A percentile compares a stretch with the other conserved stretches of the same genome.
Conservation (phyloP, 2,329 filamentous ascomycete genomes). For the Emergomyces orientalis region DNA sequence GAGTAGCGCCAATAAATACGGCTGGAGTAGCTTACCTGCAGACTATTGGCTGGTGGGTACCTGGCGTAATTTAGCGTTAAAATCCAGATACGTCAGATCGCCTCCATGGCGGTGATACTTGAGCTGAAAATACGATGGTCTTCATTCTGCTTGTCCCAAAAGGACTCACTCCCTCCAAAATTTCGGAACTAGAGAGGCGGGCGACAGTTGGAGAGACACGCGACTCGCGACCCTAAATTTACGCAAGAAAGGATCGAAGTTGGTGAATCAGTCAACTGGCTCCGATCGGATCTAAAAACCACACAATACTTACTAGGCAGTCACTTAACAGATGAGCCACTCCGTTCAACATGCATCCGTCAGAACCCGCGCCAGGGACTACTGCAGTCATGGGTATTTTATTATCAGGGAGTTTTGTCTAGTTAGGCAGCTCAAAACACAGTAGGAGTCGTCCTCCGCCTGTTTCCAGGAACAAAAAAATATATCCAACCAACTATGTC, state of each 20-base stretch:
- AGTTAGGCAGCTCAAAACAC: constrained; percentile 1
- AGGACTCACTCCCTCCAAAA: background rate
- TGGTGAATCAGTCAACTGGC: background rate
- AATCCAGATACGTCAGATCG: background rate
- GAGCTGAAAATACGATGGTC: background rate
- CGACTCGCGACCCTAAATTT: background rate
- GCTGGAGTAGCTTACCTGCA: background rate
- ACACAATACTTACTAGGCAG: background rate
- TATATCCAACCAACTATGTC: background rate
- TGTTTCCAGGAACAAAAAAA: background rate
- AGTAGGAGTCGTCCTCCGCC: background rate
- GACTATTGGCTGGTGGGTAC: background rate
- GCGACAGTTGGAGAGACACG: background rate
- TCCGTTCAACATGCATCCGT: background rate
- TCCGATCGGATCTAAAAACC: background rate
- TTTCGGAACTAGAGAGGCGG: background rate
- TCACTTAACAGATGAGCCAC: background rate
- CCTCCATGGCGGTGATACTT: background rate
- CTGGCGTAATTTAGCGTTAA: background rate
- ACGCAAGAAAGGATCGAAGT: background rate
- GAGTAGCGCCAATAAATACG: background rate
- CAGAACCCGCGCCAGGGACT: background rate
- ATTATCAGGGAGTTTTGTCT: background rate
- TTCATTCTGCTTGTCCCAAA: background rate
- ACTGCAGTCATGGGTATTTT: background rate